Base-by-base conservation (phyloP, 116 monocot genomes). In the Zostera marina region DNA sequence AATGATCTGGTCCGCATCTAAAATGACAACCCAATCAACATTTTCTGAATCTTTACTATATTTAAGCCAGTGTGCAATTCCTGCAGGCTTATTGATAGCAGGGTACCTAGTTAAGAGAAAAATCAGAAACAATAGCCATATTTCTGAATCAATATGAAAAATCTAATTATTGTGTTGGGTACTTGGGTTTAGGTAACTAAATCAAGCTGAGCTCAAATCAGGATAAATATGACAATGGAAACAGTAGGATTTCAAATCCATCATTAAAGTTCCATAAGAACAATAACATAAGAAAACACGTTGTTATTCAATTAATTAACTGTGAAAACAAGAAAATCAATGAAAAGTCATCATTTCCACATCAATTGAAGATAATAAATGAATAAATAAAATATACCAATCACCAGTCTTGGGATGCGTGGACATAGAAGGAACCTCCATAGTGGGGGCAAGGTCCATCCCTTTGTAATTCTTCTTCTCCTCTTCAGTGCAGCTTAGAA, bases 1-100 rank as follows among this genome's bases (percentile, higher is more conserved):
- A 55, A 90, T 76, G 9, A 98, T 87, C 86, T 86, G 86, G 71
- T 98, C 98, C 17, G 98, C 98, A 77, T 98, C 98, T 66, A 98
- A 70, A 59, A 98, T 91, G 56, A 98, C 78, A 74, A 98, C 87
- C 98, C 98, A 98, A 63, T 98, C 98, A 62, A 87, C 83, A 79
- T 83, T 87, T 23, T 86, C 63, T 20, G 82, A 80, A 73, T 98
- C 98, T 77, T 76, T 54, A 62, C 87, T 98, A 68, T 98, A 63
- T 66, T 86, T 65, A 68, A 98, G 79, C 98, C 98, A 98, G 73
- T 98, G 91, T 22, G 83, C 63, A 64, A 98, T 62, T 17, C 83
- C 98, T 43, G 98, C 98, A 22, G 98, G 98, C 67, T 98, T 98
- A 71, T 98, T 90, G 47, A 98, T 83, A 54, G 98, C 98, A 53